phyloP scores from a whole-genome alignment of 768 basidiomycete species.

The Phylloporus arenicola region DNA sequence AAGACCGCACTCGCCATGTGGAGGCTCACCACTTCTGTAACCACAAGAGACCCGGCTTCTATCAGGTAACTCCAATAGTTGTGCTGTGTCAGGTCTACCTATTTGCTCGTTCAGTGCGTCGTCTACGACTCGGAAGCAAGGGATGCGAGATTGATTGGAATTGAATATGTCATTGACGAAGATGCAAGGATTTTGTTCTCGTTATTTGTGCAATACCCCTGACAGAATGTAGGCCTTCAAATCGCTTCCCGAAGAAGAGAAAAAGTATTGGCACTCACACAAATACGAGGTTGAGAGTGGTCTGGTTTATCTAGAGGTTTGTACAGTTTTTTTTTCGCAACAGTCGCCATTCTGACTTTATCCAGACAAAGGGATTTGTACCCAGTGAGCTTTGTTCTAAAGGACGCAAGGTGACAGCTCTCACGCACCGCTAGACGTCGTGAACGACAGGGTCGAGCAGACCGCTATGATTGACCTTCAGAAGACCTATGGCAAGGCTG shows the following conservation, averaged over 20 bases:
- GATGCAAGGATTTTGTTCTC: constrained; percentile 12
- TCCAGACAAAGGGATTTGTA: constrained; percentile 21
- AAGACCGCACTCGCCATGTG: constrained; percentile 32
- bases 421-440: constrained; percentile 13
- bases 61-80: constrained; percentile 27
- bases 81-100: constrained; percentile 19
- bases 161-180: constrained; percentile 48
- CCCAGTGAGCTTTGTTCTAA: constrained; percentile 15
- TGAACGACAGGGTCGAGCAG: constrained; percentile 35
- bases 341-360: neutral
- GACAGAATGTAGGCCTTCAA: constrained; percentile 29
- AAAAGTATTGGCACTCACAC: constrained; percentile 51
- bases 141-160: constrained; percentile 45
- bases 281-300: constrained; percentile 42
- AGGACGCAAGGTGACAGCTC: neutral
- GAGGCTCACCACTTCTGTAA: constrained; percentile 44
- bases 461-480: constrained; percentile 41
- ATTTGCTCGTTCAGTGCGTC: constrained; percentile 34
- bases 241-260: constrained; percentile 40
- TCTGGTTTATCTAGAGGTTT: constrained; percentile 28
- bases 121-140: constrained; percentile 39
- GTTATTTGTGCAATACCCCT: neutral
- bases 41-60: constrained; percentile 34
- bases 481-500: constrained; percentile 43
- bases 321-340: neutral